Evolutionary conservation across 495 filamentous ascomycete genomes (phyloP), one percentile per base, ranked within the genome.

Genomic region (Cetradonia linearis): DNA sequence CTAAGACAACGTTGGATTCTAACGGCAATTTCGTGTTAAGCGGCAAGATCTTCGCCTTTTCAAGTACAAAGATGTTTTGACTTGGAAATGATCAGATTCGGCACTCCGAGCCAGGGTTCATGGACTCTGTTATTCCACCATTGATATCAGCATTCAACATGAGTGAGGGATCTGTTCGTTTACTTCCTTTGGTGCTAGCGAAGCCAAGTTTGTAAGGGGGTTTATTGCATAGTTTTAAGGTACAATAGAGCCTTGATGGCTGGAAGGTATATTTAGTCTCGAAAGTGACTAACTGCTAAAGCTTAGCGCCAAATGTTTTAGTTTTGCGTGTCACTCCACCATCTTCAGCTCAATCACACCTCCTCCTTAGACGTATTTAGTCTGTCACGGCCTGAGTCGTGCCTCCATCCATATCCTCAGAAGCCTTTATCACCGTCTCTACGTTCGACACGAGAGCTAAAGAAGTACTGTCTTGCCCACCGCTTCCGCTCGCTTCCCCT

Each of bases 391-490:
- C 50, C 33, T 54, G 50, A 28, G 31, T 54, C 50, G 18, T 30
- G 33, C 31, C 9, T 54, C n/a, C 3, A 16, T 34, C 20, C n/a
- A 54, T 20, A n/a, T 54, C 50, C 50, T 20, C 20, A 54, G 28
- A 31, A n/a, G 33, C 30, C 30, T 54, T 34, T 28, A 54, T 54
- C 50, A 31, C n/a, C n/a, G 50, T 34, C 50, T 54, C 50, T 54
- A 54, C 50, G 30, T 54, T 54, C 50, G 50, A 54, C 31, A 54
- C 50, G 14, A 54, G 50, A 54, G 28, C 33, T 54, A 31, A 34
- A 34, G 50, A 30, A 54, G 0, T 54, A 20, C 20, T 34, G n/a
- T 16, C 20, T n/a, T 53, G 18, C 30, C 50, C 50, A 54, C 31
- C n/a, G 30, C 30, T 54, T 54, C 50, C 50, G 30, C 31, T 54